phyloP scores from a whole-genome alignment of 2,329 filamentous ascomycete species.

The Sphaerulina musiva region DNA sequence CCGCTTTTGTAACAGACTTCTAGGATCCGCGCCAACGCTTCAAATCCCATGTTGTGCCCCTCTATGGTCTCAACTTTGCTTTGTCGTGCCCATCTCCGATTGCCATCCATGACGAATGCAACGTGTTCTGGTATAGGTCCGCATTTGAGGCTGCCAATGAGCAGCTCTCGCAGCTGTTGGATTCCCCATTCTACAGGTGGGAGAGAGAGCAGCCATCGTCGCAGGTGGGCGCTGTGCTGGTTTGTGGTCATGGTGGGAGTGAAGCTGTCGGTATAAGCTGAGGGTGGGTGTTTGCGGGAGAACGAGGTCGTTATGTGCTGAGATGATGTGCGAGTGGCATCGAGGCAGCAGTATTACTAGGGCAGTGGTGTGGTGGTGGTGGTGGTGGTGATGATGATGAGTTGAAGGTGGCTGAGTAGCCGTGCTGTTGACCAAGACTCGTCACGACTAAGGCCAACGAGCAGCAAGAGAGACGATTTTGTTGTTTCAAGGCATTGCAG shows the following conservation, averaged over 20 bases:
- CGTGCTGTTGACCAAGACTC: background rate
- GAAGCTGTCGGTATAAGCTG: background rate
- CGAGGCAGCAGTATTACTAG: slow-evolving; percentile 3
- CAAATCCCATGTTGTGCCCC: slow-evolving; percentile 91
- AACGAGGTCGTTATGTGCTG: background rate
- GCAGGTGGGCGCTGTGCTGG: slow-evolving; percentile 52
- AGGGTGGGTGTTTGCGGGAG: background rate
- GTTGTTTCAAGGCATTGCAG: background rate
- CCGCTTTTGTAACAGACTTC: slow-evolving; percentile 98
- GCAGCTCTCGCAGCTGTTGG: slow-evolving; percentile 67
- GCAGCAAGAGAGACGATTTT: background rate
- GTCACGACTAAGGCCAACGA: background rate
- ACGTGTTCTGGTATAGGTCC: slow-evolving; percentile 91
- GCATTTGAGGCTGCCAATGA: slow-evolving; percentile 83
- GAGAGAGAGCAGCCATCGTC: slow-evolving; percentile 75
- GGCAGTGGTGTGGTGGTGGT: too few species aligned
- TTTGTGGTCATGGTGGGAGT: slow-evolving; percentile 9
- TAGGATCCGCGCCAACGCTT: slow-evolving; percentile 87
- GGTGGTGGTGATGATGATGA: background rate
- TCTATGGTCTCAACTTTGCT: slow-evolving; percentile 95
- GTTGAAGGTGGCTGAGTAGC: background rate
- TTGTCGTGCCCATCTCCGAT: slow-evolving; percentile 80
- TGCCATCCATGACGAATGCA: slow-evolving; percentile 99
- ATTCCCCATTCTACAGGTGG: slow-evolving; percentile 90
- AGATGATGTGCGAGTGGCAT: background rate